Percentiles rank a stretch among this genome's conserved stretches.
phyloP scores from a whole-genome alignment of 768 basidiomycete genomes.

The Chlorophyllum brunneum region DNA sequence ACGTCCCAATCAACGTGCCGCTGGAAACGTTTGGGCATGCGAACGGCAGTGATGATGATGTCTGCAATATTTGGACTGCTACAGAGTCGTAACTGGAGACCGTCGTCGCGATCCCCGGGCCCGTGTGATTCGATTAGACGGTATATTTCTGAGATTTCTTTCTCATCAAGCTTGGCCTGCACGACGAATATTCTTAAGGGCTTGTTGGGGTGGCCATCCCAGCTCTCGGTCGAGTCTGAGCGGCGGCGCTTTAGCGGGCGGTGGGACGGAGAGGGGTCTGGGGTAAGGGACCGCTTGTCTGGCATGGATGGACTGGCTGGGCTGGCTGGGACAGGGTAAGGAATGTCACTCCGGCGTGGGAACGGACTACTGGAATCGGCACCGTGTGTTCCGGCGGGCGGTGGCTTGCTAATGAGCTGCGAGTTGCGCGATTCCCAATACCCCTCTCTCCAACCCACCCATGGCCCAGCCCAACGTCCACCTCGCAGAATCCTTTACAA shows the following conservation, averaged over 20 bases:
- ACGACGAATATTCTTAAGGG: conserved; percentile 29
- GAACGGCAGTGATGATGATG: conserved; percentile 61
- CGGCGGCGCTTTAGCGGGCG: conserved; percentile 8
- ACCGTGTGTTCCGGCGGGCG: conserved; percentile 5
- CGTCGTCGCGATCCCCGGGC: neutral
- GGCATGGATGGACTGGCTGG: conserved; percentile 2
- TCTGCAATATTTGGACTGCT: conserved; percentile 47
- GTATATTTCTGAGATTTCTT: conserved; percentile 32
- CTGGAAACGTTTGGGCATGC: conserved; percentile 65
- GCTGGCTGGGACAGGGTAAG: neutral
- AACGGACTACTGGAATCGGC: conserved; percentile 22
- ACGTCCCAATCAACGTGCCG: conserved; percentile 63
- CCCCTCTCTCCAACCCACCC: conserved; percentile 18
- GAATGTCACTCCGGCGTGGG: conserved; percentile 21
- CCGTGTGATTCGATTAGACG: conserved; percentile 27
- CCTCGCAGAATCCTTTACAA: conserved; percentile 47
- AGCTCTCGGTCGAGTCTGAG: conserved; percentile 7
- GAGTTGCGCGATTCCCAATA: conserved; percentile 12
- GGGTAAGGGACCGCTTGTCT: neutral
- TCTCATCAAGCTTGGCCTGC: conserved; percentile 32
- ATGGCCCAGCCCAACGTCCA: conserved; percentile 24
- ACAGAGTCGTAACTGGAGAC: conserved; percentile 30
- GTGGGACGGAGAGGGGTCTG: neutral
- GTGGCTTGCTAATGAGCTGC: conserved; percentile 9
- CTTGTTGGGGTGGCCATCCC: conserved; percentile 7